Conservation (phyloP, 2,329 filamentous ascomycete genomes). For the Dactylellina parvicollis region DNA sequence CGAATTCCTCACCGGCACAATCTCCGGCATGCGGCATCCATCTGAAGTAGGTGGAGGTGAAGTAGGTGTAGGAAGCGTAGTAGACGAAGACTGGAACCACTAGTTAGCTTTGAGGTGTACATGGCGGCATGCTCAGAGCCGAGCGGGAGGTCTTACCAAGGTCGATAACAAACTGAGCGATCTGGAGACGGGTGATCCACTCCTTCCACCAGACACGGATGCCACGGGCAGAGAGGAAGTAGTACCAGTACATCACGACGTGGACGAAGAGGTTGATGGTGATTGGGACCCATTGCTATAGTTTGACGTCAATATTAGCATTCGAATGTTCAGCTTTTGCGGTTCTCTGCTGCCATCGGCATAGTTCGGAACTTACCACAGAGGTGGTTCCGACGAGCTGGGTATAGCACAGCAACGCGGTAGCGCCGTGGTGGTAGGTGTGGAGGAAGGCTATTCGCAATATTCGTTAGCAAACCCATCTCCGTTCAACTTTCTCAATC, state of each 20-base stretch:
- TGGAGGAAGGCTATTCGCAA: constrained; percentile 80
- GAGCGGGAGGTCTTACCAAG: constrained; percentile 71
- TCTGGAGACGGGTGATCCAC: constrained; percentile 97
- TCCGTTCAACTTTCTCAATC: constrained; percentile 5
- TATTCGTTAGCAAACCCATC: constrained; percentile 29
- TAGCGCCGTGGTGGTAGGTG: constrained; percentile 98
- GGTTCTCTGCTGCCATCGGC: neutral
- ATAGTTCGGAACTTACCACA: constrained; percentile 64
- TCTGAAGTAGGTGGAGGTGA: constrained; percentile 87
- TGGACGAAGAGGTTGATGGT: constrained; percentile 91
- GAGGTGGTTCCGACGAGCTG: constrained; percentile 92
- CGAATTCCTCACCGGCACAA: constrained; percentile 96
- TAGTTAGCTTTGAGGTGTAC: constrained; percentile 31
- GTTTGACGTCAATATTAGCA: constrained; percentile 13
- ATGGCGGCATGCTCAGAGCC: neutral
- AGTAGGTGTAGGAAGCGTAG: constrained; percentile 99
- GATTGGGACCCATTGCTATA: constrained; percentile 85
- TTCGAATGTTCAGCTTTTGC: neutral
- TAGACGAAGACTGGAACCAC: constrained; percentile 82
- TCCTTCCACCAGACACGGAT: constrained; percentile 99
- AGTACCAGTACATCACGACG: constrained; percentile 99
- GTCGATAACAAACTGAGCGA: constrained; percentile 96
- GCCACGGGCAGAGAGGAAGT: constrained; percentile 97
- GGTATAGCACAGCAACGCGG: constrained; percentile 95
- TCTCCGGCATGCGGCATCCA: constrained; percentile 83